Evolutionary conservation across 768 basidiomycete species (phyloP).

Genomic region (Exsudoporus frostii): DNA sequence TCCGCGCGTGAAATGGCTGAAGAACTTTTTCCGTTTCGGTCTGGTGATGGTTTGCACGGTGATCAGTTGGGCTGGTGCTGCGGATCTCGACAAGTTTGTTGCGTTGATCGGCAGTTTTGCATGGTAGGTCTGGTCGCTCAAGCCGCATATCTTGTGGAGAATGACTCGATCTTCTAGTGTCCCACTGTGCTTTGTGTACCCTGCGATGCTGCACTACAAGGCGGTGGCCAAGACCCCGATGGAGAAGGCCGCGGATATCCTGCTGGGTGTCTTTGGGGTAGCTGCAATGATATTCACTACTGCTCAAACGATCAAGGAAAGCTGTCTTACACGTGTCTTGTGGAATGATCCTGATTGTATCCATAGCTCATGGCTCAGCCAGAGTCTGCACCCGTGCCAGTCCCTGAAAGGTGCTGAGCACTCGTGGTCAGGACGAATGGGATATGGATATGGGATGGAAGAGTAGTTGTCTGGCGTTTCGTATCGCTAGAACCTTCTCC

Average conservation of each 20-base stretch:
- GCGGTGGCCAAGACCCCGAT: constrained; percentile 72
- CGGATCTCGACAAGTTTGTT: constrained; percentile 94
- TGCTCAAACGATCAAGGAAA: constrained; percentile 67
- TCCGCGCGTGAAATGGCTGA: constrained; percentile 87
- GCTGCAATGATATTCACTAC: constrained; percentile 77
- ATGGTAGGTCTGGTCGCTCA: constrained; percentile 53
- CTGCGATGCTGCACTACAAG: constrained; percentile 88
- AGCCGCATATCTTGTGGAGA: constrained; percentile 1
- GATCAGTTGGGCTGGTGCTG: constrained; percentile 78
- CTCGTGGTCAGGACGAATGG: not conserved
- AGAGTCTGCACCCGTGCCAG: constrained; percentile 34
- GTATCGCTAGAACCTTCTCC: constrained; percentile 6
- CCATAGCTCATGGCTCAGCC: constrained; percentile 61
- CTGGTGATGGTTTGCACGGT: constrained; percentile 78
- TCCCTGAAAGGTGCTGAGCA: constrained; percentile 33
- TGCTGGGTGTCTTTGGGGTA: constrained; percentile 73
- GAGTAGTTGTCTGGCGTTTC: constrained; percentile 3
- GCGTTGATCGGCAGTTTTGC: constrained; percentile 91
- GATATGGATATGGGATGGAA: not conserved
- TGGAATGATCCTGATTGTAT: constrained; percentile 8
- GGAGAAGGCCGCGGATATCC: constrained; percentile 66
- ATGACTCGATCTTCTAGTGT: constrained; percentile 49
- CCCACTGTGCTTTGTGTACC: constrained; percentile 92
- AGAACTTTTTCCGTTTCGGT: constrained; percentile 83
- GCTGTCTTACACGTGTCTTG: not conserved